Evolutionary conservation across 2,329 filamentous ascomycete species (phyloP).

Genomic region (Colletotrichum higginsianum): DNA sequence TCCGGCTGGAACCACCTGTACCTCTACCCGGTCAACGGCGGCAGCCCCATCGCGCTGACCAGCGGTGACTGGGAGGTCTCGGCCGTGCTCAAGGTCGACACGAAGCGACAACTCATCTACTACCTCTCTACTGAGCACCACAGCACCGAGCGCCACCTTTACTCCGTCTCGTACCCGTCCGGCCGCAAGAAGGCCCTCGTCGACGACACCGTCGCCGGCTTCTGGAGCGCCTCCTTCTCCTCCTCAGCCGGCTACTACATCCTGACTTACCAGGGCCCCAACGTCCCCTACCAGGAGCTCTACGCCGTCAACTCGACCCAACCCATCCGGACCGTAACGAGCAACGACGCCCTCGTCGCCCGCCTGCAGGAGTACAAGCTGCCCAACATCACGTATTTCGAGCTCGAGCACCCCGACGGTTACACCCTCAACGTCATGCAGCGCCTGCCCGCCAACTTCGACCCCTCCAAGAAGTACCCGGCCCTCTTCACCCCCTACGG

Average conservation of each 20-base stretch:
- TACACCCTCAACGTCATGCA: conserved; percentile 76
- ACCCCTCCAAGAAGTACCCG: conserved; percentile 74
- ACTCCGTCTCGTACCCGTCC: conserved; percentile 73
- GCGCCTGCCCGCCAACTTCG: conserved; percentile 75
- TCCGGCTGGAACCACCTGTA: conserved; percentile 78
- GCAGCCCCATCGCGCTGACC: conserved; percentile 71
- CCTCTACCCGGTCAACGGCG: conserved; percentile 71
- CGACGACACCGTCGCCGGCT: conserved; percentile 70
- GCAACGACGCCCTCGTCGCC: conserved; percentile 70
- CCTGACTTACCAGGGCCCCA: conserved; percentile 74
- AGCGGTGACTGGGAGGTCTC: conserved; percentile 77
- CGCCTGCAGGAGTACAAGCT: conserved; percentile 73
- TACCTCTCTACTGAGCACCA: conserved; percentile 76
- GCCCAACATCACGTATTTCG: conserved; percentile 75
- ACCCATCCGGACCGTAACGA: conserved; percentile 71
- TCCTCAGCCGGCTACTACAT: conserved; percentile 75
- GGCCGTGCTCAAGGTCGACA: conserved; percentile 72
- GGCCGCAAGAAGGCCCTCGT: conserved; percentile 72
- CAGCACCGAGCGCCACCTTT: conserved; percentile 77
- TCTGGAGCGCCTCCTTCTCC: conserved; percentile 77
- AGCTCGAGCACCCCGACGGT: conserved; percentile 73
- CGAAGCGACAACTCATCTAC: conserved; percentile 69
- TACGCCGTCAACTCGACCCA: conserved; percentile 69
- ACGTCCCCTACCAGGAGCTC: conserved; percentile 79
- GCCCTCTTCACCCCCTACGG: conserved; percentile 79